Evolutionary conservation across 2,329 filamentous ascomycete species (phyloP), one percentile per base, ranked within the genome.

Genomic region (Alternaria gaisen): DNA sequence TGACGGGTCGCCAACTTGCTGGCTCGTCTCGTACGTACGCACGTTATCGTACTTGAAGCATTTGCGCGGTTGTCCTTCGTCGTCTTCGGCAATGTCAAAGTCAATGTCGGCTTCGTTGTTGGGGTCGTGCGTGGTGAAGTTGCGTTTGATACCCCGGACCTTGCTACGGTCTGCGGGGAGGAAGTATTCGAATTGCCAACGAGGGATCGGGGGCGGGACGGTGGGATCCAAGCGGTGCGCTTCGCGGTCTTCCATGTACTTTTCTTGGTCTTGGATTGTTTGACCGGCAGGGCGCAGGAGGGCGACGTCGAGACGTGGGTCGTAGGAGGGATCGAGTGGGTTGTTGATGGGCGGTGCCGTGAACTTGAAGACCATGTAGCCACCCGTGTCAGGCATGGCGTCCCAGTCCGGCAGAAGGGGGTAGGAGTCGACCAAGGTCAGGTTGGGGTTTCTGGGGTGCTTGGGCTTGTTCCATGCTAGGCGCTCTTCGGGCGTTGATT

Each of bases 321-420:
- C 87, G 60, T 88, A 86, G 18, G 81, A 79, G 9, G 77, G 68
- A 14, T 80, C 77, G 44, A 81, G 75, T 3, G 79, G 72, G 26
- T 80, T 78, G 51, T 82, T 78, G 40, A 87, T 77, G 1, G 87
- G 87, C n/a, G 87, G 84, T 50, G 86, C 85, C 60, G 83, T 81
- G 75, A 89, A 89, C 59, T 89, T 89, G 75, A 86, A 82, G 55
- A 88, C 80, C 68, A 88, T 83, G 76, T 85, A 89, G 38, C 82
- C 83, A 67, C 86, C 86, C 8, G 83, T 83, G 63, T 88, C 84
- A 4, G 87, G 85, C 56, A 86, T 82, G 11, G 86, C 86, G 34
- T 87, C 84, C 38, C 88, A 81, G 68, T 90, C 87, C 8, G 88
- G 87, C 7, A 89, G 77, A 11, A 90, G 70, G 16, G 87, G 86